Conservation (phyloP, 306 rosid genomes). For the Sphenostylis stenocarpa region DNA sequence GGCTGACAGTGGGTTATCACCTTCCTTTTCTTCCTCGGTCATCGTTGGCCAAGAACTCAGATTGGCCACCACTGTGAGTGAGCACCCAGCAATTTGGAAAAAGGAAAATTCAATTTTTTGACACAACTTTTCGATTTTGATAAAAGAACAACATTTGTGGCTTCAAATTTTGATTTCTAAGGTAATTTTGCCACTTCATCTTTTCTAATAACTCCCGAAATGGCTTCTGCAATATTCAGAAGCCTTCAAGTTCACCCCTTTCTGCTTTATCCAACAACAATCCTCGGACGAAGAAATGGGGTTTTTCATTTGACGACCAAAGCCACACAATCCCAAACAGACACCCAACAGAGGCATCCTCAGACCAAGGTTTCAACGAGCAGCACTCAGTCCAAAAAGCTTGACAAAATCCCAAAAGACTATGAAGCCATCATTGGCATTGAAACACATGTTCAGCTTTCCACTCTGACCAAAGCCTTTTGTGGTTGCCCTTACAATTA, state of each 20-base stretch:
- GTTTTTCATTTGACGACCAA: conserved; percentile 53
- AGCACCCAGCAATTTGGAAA: not conserved
- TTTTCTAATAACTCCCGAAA: conserved; percentile 24
- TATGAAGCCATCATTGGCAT: conserved; percentile 84
- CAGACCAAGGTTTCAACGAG: conserved; percentile 48
- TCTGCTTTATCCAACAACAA: conserved; percentile 47
- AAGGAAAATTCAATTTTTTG: not conserved
- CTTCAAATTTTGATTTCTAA: not conserved
- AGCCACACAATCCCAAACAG: conserved; percentile 61
- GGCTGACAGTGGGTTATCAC: not conserved
- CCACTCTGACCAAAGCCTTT: conserved; percentile 87
- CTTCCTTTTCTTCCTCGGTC: not conserved
- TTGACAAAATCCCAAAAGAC: conserved; percentile 59
- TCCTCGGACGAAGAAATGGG: conserved; percentile 45
- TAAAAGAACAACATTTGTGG: not conserved
- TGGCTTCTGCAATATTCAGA: conserved; percentile 72
- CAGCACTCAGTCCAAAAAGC: conserved; percentile 51
- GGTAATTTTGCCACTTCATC: not conserved
- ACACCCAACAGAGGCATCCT: conserved; percentile 56
- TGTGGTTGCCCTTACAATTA: conserved; percentile 80
- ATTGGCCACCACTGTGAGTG: not conserved
- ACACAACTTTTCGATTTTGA: not conserved
- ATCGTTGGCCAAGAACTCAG: conserved; percentile 23
- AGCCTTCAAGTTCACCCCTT: conserved; percentile 60
- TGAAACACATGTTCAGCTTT: conserved; percentile 94